Conservation (phyloP, 2,329 filamentous ascomycete species). For the Phialocephala subalpina region DNA sequence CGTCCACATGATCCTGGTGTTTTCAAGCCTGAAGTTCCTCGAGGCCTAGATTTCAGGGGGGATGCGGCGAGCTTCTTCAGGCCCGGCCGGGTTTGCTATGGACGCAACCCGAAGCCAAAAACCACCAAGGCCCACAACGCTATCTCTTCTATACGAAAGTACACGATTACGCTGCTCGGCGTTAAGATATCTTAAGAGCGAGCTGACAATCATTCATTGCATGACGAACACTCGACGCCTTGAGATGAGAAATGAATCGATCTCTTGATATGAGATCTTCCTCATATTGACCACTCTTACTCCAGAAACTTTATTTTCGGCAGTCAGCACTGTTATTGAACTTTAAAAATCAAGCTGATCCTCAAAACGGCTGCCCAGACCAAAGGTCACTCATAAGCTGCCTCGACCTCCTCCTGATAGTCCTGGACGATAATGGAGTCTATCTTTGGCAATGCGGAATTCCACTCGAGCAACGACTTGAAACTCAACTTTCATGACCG, state of each 20-base stretch:
- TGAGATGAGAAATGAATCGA: too few relatives aligned
- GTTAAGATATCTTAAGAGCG: too few relatives aligned
- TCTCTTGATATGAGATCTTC: not conserved
- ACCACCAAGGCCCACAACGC: not conserved
- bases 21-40: not conserved
- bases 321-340: not conserved
- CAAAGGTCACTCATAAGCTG: not conserved
- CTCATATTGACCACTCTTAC: not conserved
- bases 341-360: not conserved
- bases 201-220: too few relatives aligned
- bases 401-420: not conserved
- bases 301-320: conserved; percentile 6
- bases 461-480: not conserved
- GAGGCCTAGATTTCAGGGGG: not conserved
- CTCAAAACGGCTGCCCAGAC: not conserved
- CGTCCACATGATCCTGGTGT: not conserved
- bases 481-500: not conserved
- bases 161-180: too few relatives aligned
- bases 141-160: too few relatives aligned
- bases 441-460: not conserved
- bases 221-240: too few relatives aligned
- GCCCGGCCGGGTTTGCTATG: not conserved
- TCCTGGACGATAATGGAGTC: not conserved
- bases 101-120: not conserved
- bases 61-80: not conserved